Percentiles rank a stretch among this genome's conserved stretches.
Conservation (phyloP, 805 yeast genomes). For the Kazachstania africana region DNA sequence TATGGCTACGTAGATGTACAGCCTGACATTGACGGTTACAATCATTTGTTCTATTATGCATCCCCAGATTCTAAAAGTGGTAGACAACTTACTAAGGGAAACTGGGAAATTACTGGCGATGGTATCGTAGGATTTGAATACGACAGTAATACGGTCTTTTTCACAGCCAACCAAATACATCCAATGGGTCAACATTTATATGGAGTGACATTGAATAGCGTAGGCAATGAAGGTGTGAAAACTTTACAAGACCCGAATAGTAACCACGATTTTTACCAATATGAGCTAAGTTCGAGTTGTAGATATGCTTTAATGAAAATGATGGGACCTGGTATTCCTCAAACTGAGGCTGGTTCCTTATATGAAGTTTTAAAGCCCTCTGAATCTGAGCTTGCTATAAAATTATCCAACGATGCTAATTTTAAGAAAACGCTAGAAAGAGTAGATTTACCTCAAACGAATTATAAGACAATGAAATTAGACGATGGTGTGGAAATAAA, state of each 20-base stretch:
- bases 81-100: conserved; percentile 32
- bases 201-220: conserved; percentile 30
- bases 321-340: conserved; percentile 14
- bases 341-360: conserved; percentile 16
- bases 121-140: conserved; percentile 36
- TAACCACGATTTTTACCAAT: conserved; percentile 28
- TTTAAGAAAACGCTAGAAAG: conserved; percentile 14
- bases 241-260: conserved; percentile 13
- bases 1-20: conserved; percentile 57
- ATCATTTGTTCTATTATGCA: conserved; percentile 53
- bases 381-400: conserved; percentile 7
- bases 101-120: conserved; percentile 41
- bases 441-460: conserved; percentile 37
- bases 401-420: conserved; percentile 9
- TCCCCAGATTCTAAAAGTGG: conserved; percentile 33
- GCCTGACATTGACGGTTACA: conserved; percentile 39
- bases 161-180: conserved; percentile 37
- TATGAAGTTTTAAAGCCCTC: conserved; percentile 7
- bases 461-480: conserved; percentile 29
- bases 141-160: conserved; percentile 38
- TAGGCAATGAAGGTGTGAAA: conserved; percentile 2
- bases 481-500: conserved; percentile 34
- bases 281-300: conserved; percentile 46
- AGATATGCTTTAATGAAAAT: conserved; percentile 28
- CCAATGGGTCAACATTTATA: conserved; percentile 48